Evolutionary conservation across 192 early-diverging fungal genomes (phyloP).

Genomic region (Coemansia sp.): DNA sequence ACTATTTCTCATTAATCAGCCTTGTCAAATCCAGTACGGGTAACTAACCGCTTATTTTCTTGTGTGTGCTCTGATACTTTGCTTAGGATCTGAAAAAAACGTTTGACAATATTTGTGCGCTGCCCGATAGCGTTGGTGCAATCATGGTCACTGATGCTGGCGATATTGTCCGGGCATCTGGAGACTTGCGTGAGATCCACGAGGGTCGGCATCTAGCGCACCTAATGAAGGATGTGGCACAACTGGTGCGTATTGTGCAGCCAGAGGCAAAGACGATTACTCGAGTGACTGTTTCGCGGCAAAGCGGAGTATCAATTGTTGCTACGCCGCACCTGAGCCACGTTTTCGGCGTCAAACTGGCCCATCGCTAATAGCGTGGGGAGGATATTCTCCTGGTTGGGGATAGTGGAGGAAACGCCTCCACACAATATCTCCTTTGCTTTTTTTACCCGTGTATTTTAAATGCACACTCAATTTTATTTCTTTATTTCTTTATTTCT

Average conservation of each 20-base stretch:
- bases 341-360: conserved; percentile 41
- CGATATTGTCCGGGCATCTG: conserved; percentile 38
- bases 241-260: conserved; percentile 31
- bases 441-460: neutral
- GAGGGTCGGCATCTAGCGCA: conserved; percentile 38
- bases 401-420: neutral
- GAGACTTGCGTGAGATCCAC: conserved; percentile 22
- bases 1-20: neutral
- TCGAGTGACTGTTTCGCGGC: conserved; percentile 34
- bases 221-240: conserved; percentile 45
- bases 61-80: neutral
- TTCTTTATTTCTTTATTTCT: neutral
- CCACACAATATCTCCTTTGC: neutral
- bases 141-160: conserved; percentile 54
- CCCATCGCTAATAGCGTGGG: conserved; percentile 22
- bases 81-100: conserved; percentile 49
- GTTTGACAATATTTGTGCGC: conserved; percentile 48
- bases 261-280: conserved; percentile 37
- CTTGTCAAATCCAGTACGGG: neutral
- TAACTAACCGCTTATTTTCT: neutral
- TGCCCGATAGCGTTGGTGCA: conserved; percentile 45
- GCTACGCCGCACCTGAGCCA: conserved; percentile 42
- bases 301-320: conserved; percentile 33
- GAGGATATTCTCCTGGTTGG: neutral
- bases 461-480: neutral